Conservation (phyloP, 768 basidiomycete species). For the Chalciporus piperatus region DNA sequence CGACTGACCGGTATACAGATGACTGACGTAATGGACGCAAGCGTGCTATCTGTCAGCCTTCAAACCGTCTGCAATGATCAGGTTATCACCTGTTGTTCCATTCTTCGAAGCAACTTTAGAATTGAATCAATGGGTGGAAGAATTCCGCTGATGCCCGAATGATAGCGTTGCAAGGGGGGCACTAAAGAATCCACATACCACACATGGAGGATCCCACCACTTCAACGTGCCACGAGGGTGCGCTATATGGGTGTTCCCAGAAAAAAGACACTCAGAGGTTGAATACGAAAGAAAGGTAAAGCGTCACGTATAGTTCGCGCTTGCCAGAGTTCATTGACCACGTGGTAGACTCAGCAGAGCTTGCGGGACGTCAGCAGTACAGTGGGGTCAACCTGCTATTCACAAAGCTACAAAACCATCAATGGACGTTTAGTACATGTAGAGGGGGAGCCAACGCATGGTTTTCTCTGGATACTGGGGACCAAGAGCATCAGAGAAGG, state of each 20-base stretch:
- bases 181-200: constrained; percentile 6
- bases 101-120: constrained; percentile 17
- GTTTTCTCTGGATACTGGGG: constrained; percentile 8
- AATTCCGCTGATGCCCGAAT: background rate
- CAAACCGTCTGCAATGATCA: constrained; percentile 14
- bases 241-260: constrained; percentile 16
- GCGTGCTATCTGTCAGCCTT: constrained; percentile 10
- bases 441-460: constrained; percentile 16
- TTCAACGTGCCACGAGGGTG: constrained; percentile 13
- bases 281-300: constrained; percentile 20
- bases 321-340: constrained; percentile 11
- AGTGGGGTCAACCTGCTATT: constrained; percentile 24
- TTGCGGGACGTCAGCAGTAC: constrained; percentile 11
- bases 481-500: constrained; percentile 4
- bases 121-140: constrained; percentile 12
- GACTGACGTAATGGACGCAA: constrained; percentile 7
- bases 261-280: constrained; percentile 20
- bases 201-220: constrained; percentile 12
- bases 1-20: background rate
- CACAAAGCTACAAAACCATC: constrained; percentile 25
- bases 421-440: constrained; percentile 24
- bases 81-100: constrained; percentile 15
- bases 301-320: constrained; percentile 23
- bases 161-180: constrained; percentile 9
- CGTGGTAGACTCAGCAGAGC: constrained; percentile 4